These are phyloP conservation scores for Phytophthora multivora DNA, from an alignment of 352 stramenopile genomes.

Conservation along the genomic window DNA sequence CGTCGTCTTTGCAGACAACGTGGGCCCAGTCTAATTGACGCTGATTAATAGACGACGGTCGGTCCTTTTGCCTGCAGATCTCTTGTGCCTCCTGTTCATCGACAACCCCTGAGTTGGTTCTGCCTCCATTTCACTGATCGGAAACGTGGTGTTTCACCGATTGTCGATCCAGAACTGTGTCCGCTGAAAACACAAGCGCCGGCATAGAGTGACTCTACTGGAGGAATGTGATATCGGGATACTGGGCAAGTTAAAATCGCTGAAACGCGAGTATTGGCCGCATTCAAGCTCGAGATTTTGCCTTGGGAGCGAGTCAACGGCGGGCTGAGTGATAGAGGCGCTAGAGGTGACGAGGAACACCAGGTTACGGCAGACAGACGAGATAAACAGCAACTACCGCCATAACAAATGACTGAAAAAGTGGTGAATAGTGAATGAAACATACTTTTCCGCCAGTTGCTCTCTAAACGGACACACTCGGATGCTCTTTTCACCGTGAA, in stretches of 20 bases:
- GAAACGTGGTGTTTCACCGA: not conserved
- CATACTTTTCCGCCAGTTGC: not conserved
- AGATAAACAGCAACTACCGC: not conserved
- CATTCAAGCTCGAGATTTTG: not conserved
- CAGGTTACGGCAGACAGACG: not conserved
- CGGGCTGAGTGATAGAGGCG: not conserved
- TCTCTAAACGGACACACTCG: not conserved
- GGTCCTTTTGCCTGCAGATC: no score
- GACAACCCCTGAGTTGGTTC: no score
- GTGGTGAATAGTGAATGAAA: not conserved
- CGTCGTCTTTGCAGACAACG: no score
- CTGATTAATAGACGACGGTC: no score
- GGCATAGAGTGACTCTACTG: not conserved
- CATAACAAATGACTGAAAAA: not conserved
- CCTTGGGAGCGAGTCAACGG: not conserved
- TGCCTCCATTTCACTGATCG: no score
- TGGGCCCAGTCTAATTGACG: no score
- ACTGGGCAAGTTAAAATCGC: not conserved
- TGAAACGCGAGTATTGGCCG: not conserved
- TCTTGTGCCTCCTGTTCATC: no score
- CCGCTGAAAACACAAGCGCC: not conserved
- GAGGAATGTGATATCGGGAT: not conserved
- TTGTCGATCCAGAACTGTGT: not conserved
- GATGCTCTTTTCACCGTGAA: not conserved
- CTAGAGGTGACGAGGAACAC: not conserved